Base-by-base conservation (phyloP, 192 early-diverging fungal genomes). In the Coemansia sp. region DNA sequence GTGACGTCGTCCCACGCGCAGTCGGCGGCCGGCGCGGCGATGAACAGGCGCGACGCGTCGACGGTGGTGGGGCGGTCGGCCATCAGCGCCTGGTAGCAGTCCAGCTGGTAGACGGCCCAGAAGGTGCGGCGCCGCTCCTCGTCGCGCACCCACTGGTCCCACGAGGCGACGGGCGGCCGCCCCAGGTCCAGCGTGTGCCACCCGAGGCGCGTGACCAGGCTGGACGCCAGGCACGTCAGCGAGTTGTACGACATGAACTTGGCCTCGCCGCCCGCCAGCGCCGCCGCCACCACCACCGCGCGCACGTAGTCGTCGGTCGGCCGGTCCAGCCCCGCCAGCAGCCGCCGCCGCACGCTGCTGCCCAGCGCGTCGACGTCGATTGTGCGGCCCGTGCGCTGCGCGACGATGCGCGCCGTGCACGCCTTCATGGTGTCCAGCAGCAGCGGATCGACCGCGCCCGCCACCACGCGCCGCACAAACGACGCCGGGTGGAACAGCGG, bases 101-200 rank as follows among this genome's bases (percentile, higher is more conserved):
- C 77, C 14, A 72, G 45, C 72, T 80, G 77, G 69, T 80, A 80
- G 38, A 72, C 72, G 2, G 68, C 72, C 77, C 77, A 80, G 60
- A 75, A 80, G n/a, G 77, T 80, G 48, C 77, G 77, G 13, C 77
- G 65, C 61, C 75, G 68, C 38, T 66, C 61, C 57, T 80, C 77
- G 45, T 68, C 63, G 18, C 47, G 50, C 10, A 75, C 69, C 77
- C 77, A 80, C 66, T 65, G 42, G 1, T 62, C 66, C 77, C 77
- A 80, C 26, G 63, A 4, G 14, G 43, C 39, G 4, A 69, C 69
- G 23, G 20, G 21, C 45, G 52, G 41, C 42, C 59, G 57, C 31
- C 70, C 68, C 66, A 80, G 66, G 23, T 80, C 77, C 62, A 80
- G 56, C 55, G 66, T 75, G 73, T 80, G 68, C 77, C 77, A 80